phyloP scores from a whole-genome alignment of 2,329 filamentous ascomycete species.

The Nothopassalora personata region DNA sequence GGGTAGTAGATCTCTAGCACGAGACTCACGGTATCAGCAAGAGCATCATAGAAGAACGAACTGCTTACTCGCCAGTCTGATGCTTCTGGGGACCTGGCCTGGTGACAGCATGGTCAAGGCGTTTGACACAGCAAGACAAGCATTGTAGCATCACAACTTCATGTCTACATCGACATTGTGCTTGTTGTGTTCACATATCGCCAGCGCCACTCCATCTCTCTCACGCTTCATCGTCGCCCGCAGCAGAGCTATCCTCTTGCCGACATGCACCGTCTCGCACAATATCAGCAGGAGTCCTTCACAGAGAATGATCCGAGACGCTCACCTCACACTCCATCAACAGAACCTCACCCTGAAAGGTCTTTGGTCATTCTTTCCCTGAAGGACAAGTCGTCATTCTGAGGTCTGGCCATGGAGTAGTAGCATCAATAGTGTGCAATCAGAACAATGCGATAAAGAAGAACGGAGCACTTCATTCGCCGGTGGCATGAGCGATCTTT shows the following conservation, averaged over 20 bases:
- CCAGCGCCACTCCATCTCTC: constrained; percentile 19
- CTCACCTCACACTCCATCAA: constrained; percentile 23
- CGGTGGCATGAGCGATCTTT: background rate
- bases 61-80: too few species aligned
- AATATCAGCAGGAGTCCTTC: background rate
- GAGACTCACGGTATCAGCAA: too few species aligned
- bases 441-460: background rate
- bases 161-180: constrained; percentile 24
- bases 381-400: background rate
- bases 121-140: background rate
- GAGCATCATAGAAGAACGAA: too few species aligned
- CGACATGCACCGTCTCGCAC: constrained; percentile 22
- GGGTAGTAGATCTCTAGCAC: too few species aligned
- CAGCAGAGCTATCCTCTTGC: constrained; percentile 18
- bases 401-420: background rate
- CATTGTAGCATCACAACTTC: constrained; percentile 9
- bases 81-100: too few species aligned
- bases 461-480: background rate
- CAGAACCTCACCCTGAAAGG: constrained; percentile 18
- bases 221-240: constrained; percentile 20
- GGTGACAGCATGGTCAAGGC: too few species aligned
- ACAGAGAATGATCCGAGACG: background rate
- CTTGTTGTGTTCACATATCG: constrained; percentile 24
- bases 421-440: background rate
- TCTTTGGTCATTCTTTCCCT: constrained; percentile 13